A percentile compares a stretch with the other conserved stretches of the same genome.
Conservation (phyloP, 2,329 filamentous ascomycete genomes). For the Botrytis galanthina region DNA sequence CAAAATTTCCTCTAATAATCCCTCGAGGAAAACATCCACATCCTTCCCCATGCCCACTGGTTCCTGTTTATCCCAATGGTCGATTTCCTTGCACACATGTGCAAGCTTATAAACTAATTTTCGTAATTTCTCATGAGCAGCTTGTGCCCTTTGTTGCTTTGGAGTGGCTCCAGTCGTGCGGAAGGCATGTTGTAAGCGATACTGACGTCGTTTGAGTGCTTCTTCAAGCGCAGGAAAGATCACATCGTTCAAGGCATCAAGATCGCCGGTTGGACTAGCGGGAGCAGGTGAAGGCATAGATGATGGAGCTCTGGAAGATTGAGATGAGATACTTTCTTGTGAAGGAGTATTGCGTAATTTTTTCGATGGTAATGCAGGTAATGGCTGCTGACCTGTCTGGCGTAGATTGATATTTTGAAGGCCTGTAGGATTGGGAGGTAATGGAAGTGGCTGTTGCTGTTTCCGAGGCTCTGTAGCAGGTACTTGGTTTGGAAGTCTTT, state of each 20-base stretch:
- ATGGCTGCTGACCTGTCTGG: slow-evolving; percentile 33
- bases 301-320: slow-evolving; percentile 41
- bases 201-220: slow-evolving; percentile 76
- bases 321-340: slow-evolving; percentile 32
- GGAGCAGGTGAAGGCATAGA: slow-evolving; percentile 58
- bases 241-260: slow-evolving; percentile 86
- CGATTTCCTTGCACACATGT: slow-evolving; percentile 83
- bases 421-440: slow-evolving; percentile 23
- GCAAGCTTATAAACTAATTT: slow-evolving; percentile 79
- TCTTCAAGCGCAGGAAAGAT: slow-evolving; percentile 91
- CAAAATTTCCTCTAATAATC: slow-evolving; percentile 88
- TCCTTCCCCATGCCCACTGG: slow-evolving; percentile 93
- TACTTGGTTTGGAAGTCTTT: slow-evolving; percentile 35
- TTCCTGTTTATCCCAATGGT: slow-evolving; percentile 79
- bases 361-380: slow-evolving; percentile 38
- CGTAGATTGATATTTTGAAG: slow-evolving; percentile 36
- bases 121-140: slow-evolving; percentile 77
- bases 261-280: slow-evolving; percentile 61
- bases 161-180: slow-evolving; percentile 46
- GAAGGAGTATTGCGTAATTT: slow-evolving; percentile 37
- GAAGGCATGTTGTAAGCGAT: slow-evolving; percentile 48
- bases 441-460: slow-evolving; percentile 30
- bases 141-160: slow-evolving; percentile 65
- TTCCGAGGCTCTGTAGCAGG: slow-evolving; percentile 32
- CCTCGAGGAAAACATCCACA: slow-evolving; percentile 85